Evolutionary conservation across 176 grass and related monocot species (phyloP).

Genomic region (Thinopyrum elongatum): DNA sequence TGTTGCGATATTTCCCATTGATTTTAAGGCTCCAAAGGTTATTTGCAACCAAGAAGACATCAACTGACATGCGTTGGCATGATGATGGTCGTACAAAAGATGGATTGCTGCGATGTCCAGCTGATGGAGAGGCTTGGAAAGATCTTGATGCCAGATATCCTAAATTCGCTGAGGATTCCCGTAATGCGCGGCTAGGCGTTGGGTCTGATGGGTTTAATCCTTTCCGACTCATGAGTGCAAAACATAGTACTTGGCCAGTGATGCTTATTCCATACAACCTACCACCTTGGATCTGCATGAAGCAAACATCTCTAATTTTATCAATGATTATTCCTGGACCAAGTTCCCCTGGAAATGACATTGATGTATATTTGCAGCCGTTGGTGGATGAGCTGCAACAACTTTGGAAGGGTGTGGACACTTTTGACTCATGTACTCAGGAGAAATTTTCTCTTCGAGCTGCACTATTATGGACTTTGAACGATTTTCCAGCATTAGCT

Average conservation of each 20-base stretch:
- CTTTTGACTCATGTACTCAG: too few species aligned
- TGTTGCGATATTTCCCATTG: too few species aligned
- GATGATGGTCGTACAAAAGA: not conserved
- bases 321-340: not conserved
- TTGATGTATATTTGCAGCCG: not conserved
- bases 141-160: not conserved
- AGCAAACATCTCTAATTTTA: too few species aligned
- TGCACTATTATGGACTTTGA: too few species aligned
- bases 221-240: not conserved
- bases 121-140: not conserved
- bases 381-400: not conserved
- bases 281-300: conserved; percentile 8
- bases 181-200: not conserved
- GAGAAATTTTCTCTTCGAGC: too few species aligned
- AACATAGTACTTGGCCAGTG: not conserved
- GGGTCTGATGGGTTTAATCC: conserved; percentile 2
- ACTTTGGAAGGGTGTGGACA: not conserved
- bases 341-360: not conserved
- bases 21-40: too few species aligned
- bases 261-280: not conserved
- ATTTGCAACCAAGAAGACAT: too few species aligned
- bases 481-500: too few species aligned
- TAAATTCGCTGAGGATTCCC: not conserved
- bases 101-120: not conserved
- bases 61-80: too few species aligned